Base-by-base conservation (phyloP, 2,329 filamentous ascomycete genomes). In the Cercospora sojina region DNA sequence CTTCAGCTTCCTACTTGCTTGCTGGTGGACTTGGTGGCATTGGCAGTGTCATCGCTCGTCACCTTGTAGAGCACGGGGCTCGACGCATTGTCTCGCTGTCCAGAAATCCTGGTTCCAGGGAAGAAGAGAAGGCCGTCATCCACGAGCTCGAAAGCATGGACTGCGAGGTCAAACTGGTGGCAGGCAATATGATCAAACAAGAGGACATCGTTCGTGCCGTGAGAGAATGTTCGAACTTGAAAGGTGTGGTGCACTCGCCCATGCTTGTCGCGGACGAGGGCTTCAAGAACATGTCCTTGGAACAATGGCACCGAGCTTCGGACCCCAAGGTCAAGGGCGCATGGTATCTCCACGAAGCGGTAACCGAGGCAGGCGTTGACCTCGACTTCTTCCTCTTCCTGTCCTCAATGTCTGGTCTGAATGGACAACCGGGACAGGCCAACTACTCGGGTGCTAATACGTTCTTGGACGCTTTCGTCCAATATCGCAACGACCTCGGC, bases 231-330 rank as follows among this genome's bases (percentile, higher is more conserved):
- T 5, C 31, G 12, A 29, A 29, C 16, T 8, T 62, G 27, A 32
- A 27, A 12, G 68, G 68, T 13, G 58, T 70, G n/a, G 35, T 67
- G 12, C 64, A 67, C 7, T 29, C 58, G 12, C 32, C 64, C 13
- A 64, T 70, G 63, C 60, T 70, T 12, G 38, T 70, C 8, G 51
- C 32, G 9, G 64, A 69, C 41, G 18, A 35, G 43, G 35, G 18
- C 23, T 67, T 67, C 31, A 13, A 25, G 16, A 38, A 57, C 4
- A 69, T 69, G 67, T 64, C 32, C 13, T 31, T 56, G 13, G 64
- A 67, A 7, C 47, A 67, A 2, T 69, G 61, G 60, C 16, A 51
- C 7, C 23, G 35, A 16, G 29, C 29, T 32, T 20, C 51, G 12
- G 13, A 13, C 12, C 61, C 60, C 23, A 69, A 69, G 47, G 64